Percentiles rank a stretch among this genome's conserved stretches.
phyloP scores from a whole-genome alignment of 129 eudicot genomes.

The Helianthus tuberosus region DNA sequence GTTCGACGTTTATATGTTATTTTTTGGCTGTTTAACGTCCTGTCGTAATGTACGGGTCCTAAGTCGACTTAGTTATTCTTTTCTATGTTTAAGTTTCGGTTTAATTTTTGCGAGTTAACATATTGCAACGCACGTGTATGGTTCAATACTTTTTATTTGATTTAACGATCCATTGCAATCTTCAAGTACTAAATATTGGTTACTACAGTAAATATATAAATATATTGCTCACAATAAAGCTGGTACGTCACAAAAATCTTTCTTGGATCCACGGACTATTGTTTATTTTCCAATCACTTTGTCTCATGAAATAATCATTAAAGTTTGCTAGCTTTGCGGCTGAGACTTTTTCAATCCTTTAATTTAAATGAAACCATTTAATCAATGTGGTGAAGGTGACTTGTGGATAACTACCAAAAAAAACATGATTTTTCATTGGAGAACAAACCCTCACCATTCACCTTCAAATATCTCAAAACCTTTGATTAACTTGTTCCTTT shows the following conservation, averaged over 20 bases:
- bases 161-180: too few species aligned
- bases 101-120: too few species aligned
- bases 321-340: conserved; percentile 46
- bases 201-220: neutral
- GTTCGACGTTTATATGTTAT: too few species aligned
- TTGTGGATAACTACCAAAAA: conserved; percentile 44
- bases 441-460: conserved; percentile 37
- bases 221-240: neutral
- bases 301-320: conserved; percentile 32
- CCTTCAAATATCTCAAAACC: conserved; percentile 25
- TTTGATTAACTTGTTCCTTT: conserved; percentile 17
- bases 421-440: conserved; percentile 42
- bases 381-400: conserved; percentile 53
- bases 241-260: conserved; percentile 21
- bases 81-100: too few species aligned
- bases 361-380: conserved; percentile 29
- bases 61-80: too few species aligned
- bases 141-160: too few species aligned
- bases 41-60: too few species aligned
- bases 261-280: conserved; percentile 31
- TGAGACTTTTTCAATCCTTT: conserved; percentile 20
- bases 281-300: conserved; percentile 23
- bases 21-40: too few species aligned
- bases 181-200: too few species aligned
- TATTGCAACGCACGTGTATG: too few species aligned